Evolutionary conservation across 192 early-diverging fungal genomes (phyloP), one percentile per base, ranked within the genome.

Genomic region (Gaertneriomyces sp.): DNA sequence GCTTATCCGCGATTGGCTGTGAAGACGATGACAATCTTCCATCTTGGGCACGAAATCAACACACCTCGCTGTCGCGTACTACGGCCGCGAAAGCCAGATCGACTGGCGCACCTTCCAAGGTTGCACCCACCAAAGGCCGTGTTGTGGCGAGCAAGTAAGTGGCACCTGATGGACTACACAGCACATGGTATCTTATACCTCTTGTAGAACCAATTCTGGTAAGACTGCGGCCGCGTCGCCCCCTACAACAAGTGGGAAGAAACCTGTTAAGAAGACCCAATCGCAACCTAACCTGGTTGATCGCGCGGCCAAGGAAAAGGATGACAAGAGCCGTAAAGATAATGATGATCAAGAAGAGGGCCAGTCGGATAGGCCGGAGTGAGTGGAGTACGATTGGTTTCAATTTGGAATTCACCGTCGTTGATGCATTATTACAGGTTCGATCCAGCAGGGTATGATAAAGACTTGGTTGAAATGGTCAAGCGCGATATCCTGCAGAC

Each of bases 391-490:
- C 14, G 11, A 16, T 55, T 55, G 11, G 10, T 49, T 49, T 1
- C 17, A 17, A 49, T 17, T 3, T 17, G 14, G 39, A 2, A 45
- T 20, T 8, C 19, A 12, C 10, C 43, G 39, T 60, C 14, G 42
- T 44, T 44, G 9, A 20, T 60, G 19, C 11, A 4, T 54, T 53
- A 17, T 14, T 10, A 3, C 40, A 69, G 69, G 44, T 85, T 82
- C 61, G 80, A 85, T 58, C 67, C 67, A 8, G 72, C 74, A 16
- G 84, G 81, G 7, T 85, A 83, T 68, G 84, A 86, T 52, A 86
- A 86, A 50, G 84, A 86, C 39, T 64, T 86, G 42, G 83, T 86
- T 38, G 84, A 85, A 57, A 77, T 85, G 64, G 71, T 86, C 12
- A 86, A 85, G 55, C 69, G 81, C 19, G 84, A 86, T 61, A 85